Conservation (phyloP, 495 filamentous ascomycete species). For the Hyaloscypha variabilis region DNA sequence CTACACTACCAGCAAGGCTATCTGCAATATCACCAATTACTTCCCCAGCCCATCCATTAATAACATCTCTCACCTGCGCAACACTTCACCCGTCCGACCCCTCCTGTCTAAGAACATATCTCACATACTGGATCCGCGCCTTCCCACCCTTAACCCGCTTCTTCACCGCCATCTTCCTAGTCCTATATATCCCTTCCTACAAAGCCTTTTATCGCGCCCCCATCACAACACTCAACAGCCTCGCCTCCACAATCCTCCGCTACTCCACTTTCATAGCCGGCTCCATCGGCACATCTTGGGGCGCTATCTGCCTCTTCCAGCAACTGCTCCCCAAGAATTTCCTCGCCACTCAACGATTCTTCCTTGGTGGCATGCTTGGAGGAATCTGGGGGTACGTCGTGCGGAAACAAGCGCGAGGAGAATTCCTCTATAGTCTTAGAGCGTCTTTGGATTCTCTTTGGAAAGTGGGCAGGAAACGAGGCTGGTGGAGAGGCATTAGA, state of each 20-base stretch:
- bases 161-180: conserved; percentile 70
- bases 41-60: conserved; percentile 80
- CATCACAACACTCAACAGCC: conserved; percentile 59
- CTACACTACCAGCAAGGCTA: conserved; percentile 67
- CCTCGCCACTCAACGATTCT: conserved; percentile 82
- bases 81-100: conserved; percentile 88
- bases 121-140: conserved; percentile 78
- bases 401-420: conserved; percentile 57
- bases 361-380: conserved; percentile 81
- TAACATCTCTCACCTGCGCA: conserved; percentile 82
- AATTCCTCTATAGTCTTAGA: conserved; percentile 73
- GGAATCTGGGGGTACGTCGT: conserved; percentile 82
- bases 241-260: conserved; percentile 65
- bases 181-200: conserved; percentile 68
- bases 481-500: conserved; percentile 78
- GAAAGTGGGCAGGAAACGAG: conserved; percentile 87
- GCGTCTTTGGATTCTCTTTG: conserved; percentile 77
- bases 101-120: conserved; percentile 81
- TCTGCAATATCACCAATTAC: conserved; percentile 74
- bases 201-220: conserved; percentile 67
- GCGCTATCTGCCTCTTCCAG: conserved; percentile 84
- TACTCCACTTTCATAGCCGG: conserved; percentile 76
- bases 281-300: conserved; percentile 81
- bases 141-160: conserved; percentile 79
- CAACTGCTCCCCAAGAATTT: conserved; percentile 70